Evolutionary conservation across 768 basidiomycete species (phyloP).

Genomic region (Rhodotorula toruloides): DNA sequence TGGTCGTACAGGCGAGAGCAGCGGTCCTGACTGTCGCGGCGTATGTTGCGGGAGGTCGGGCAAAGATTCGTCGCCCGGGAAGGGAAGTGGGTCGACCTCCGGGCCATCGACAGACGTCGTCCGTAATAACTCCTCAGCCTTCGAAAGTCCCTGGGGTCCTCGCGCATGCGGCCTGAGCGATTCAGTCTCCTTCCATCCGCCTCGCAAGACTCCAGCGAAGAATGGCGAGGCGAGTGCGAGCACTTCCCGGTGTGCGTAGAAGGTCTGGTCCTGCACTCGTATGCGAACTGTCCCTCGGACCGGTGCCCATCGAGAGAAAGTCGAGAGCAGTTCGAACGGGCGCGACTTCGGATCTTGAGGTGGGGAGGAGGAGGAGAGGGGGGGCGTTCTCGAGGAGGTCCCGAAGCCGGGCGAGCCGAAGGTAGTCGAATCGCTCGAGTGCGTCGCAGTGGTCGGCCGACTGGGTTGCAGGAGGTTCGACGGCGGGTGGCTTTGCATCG

Average conservation of each 20-base stretch:
- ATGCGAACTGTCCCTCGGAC: conserved; percentile 23
- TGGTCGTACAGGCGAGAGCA: neutral
- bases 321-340: neutral
- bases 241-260: conserved; percentile 29
- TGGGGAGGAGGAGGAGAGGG: neutral
- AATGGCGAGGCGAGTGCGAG: conserved; percentile 20
- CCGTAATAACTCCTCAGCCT: too few species aligned
- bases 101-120: too few species aligned
- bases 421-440: neutral
- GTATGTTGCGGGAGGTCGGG: too few species aligned
- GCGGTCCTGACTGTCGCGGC: neutral
- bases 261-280: conserved; percentile 11
- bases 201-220: conserved; percentile 19
- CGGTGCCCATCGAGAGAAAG: conserved; percentile 9
- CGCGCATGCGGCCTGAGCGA: neutral
- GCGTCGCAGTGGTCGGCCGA: conserved; percentile 15
- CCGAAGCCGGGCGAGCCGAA: neutral
- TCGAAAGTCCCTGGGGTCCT: too few species aligned
- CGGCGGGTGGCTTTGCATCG: conserved; percentile 11
- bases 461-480: conserved; percentile 7
- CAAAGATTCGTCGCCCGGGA: neutral
- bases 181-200: conserved; percentile 32
- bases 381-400: neutral
- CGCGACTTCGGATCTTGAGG: neutral
- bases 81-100: neutral